Evolutionary conservation across 78 protist species (phyloP).

Genomic region (Neovahlkampfia damariscottae): DNA sequence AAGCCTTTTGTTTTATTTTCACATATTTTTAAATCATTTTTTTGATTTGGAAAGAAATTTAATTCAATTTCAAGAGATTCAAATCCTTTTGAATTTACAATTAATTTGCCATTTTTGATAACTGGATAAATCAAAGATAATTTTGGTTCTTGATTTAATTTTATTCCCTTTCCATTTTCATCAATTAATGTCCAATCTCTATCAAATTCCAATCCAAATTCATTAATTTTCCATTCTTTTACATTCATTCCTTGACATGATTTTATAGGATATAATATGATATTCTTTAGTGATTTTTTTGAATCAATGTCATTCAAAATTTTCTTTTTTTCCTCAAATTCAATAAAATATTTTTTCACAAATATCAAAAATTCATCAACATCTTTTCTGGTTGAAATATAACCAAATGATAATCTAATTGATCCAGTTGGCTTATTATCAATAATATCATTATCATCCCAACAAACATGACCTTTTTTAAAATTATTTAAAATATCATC

Average conservation of each 20-base stretch:
- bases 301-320: not conserved
- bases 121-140: slow-evolving; percentile 18
- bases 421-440: slow-evolving; percentile 61
- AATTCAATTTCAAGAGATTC: not conserved
- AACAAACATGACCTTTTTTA: slow-evolving; percentile 52
- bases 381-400: slow-evolving; percentile 28
- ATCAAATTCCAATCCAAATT: slow-evolving; percentile 31
- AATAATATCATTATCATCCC: slow-evolving; percentile 60
- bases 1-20: not conserved
- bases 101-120: slow-evolving; percentile 8
- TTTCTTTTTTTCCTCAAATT: not conserved
- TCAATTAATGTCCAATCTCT: slow-evolving; percentile 62
- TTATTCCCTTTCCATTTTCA: slow-evolving; percentile 25
- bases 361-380: slow-evolving; percentile 11
- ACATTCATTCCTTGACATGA: slow-evolving; percentile 36
- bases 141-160: slow-evolving; percentile 27
- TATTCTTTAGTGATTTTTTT: not conserved
- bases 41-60: not conserved
- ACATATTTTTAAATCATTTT: not conserved
- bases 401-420: slow-evolving; percentile 50
- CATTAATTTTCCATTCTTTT: slow-evolving; percentile 31
- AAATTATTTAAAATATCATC: slow-evolving; percentile 14
- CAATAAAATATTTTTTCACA: not conserved
- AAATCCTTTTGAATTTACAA: not conserved
- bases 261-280: slow-evolving; percentile 55